Evolutionary conservation across 2,329 filamentous ascomycete genomes (phyloP), one percentile per base, ranked within the genome.

Genomic region (Paracamarosporium sp.): DNA sequence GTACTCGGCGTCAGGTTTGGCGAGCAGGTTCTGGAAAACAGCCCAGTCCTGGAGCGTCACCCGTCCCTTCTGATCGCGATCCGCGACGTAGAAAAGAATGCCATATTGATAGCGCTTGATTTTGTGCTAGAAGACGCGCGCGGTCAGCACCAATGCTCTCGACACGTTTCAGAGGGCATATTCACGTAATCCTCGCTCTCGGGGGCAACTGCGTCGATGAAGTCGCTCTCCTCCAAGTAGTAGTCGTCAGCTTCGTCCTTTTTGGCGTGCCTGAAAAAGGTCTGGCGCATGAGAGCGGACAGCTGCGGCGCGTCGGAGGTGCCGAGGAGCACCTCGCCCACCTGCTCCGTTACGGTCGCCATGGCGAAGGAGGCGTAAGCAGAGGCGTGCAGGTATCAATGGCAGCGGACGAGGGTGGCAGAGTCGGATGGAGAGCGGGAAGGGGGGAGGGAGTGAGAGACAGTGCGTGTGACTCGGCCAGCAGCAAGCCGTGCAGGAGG

Each of bases 1-100:
- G 80, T 99, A 99, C 81, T 99, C 95, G 76, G 95, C 95, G 74
- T 98, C 95, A 61, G 95, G 91, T 80, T 97, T 98, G 67, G 85
- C 85, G 57, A 99, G 88, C 62, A 99, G 86, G 81, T 96, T 96
- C 81, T 97, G 92, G 79, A 98, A 99, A 63, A 90, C 90, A 45
- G 86, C 88, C 93, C 94, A 99, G 80, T 99, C 95, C 59, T 88
- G 83, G 53, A 98, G 81, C 67, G 82, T 90, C 67, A 99, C 83
- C 68, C 86, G 88, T 62, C 93, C 93, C 43, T 82, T 82, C 65
- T 83, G 85, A 64, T 86, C 87, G 68, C 91, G 88, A 78, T 99
- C 95, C 69, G 95, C 95, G 57, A 99, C 90, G 63, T 85, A 83
- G 80, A 99, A 99, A 46, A 99, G 90, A 72, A 99, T 90, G 51